These are phyloP conservation scores for Cyanidium caldarium DNA, from an alignment of 23 red algal species.

Conservation along the genomic window DNA sequence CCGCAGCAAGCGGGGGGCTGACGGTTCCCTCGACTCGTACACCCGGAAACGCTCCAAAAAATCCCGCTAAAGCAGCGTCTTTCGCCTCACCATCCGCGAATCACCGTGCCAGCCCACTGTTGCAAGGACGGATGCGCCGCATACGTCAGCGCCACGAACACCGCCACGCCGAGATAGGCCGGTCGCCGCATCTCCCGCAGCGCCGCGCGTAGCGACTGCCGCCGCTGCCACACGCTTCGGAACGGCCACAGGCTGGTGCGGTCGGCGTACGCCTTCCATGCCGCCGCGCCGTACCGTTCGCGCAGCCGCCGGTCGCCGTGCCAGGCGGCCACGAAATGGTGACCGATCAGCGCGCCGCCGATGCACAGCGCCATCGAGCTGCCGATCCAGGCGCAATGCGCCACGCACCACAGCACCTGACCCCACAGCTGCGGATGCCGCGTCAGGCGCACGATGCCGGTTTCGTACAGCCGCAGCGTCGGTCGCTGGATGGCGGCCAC, in stretches of 20 bases:
- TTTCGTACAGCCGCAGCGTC: conserved; percentile 66
- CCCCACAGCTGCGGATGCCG: conserved; percentile 91
- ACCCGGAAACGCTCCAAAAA: too few relatives aligned
- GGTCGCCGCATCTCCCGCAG: neutral
- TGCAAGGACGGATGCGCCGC: conserved; percentile 56
- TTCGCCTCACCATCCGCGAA: too few relatives aligned
- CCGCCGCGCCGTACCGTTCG: conserved; percentile 29
- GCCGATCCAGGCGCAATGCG: conserved; percentile 79
- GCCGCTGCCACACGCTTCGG: conserved; percentile 27
- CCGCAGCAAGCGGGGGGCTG: too few relatives aligned
- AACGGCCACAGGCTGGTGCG: conserved; percentile 71
- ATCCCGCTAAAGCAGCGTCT: too few relatives aligned
- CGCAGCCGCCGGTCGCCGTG: conserved; percentile 67
- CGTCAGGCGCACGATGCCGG: conserved; percentile 72
- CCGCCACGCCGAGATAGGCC: conserved; percentile 69
- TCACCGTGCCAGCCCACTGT: neutral
- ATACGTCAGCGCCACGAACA: conserved; percentile 38
- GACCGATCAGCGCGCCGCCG: conserved; percentile 37
- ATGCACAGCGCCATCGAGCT: conserved; percentile 53
- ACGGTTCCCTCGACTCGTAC: too few relatives aligned
- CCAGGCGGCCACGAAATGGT: conserved; percentile 84
- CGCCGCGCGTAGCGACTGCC: conserved; percentile 24
- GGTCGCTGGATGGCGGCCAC: conserved; percentile 62
- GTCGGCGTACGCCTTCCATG: conserved; percentile 34
- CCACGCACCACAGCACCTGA: conserved; percentile 92